Evolutionary conservation across 257 asterid species (phyloP).

Genomic region (Coffea canephora): DNA sequence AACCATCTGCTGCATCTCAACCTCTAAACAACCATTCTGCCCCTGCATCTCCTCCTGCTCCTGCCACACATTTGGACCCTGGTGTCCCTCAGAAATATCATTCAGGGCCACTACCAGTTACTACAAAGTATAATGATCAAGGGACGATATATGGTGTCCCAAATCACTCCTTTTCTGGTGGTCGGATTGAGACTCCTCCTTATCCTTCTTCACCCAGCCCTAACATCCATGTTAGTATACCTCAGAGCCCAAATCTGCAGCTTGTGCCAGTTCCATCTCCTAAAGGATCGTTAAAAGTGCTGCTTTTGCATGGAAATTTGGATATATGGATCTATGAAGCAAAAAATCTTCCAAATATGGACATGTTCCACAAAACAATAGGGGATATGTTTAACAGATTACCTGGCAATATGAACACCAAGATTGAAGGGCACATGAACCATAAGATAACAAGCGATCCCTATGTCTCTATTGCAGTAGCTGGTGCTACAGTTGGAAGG

Average conservation of each 20-base stretch:
- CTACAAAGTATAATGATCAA: conserved; percentile 32
- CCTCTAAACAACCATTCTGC: conserved; percentile 7
- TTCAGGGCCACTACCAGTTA: conserved; percentile 51
- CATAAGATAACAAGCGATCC: conserved; percentile 94
- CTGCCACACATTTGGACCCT: conserved; percentile 29
- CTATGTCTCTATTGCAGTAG: conserved; percentile 60
- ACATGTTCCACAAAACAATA: conserved; percentile 89
- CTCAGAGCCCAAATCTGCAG: conserved; percentile 44
- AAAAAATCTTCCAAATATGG: conserved; percentile 98
- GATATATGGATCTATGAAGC: conserved; percentile 86
- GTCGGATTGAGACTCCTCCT: conserved; percentile 23
- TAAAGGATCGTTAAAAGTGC: conserved; percentile 55
- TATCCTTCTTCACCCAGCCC: conserved; percentile 27
- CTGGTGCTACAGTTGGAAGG: conserved; percentile 77
- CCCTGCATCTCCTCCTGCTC: conserved; percentile 46
- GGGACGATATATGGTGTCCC: conserved; percentile 46
- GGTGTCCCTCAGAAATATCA: conserved; percentile 43
- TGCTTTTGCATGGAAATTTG: conserved; percentile 86
- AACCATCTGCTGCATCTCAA: conserved; percentile 38
- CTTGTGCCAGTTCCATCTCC: conserved; percentile 55
- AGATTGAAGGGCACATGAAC: conserved; percentile 73
- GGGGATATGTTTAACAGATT: conserved; percentile 81
- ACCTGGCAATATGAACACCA: conserved; percentile 70
- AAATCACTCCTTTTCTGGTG: conserved; percentile 57
- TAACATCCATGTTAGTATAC: conserved; percentile 23